Evolutionary conservation across 768 basidiomycete genomes (phyloP), one percentile per base, ranked within the genome.

Genomic region (Hygrocybe coccinea): DNA sequence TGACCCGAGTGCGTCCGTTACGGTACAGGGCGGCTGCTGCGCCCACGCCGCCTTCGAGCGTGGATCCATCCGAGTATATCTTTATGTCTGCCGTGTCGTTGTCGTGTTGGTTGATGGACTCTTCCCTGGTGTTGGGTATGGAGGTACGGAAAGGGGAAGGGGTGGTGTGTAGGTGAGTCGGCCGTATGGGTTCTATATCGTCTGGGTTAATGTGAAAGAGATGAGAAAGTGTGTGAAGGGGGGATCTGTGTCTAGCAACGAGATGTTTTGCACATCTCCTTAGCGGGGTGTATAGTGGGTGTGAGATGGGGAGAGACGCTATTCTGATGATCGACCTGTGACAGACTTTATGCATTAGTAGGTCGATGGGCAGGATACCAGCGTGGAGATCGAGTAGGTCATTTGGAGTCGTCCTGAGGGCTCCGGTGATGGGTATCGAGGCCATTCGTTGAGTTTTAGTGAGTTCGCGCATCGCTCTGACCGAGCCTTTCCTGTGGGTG

Each of bases 361-460:
- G 55, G 36, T 63, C 22, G 11, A 67, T 46, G 0, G 67, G 67
- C 1, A 60, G 52, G 1, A 67, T 41, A 50, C 62, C 55, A 2
- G 67, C 57, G 29, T 68, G 62, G 1, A 54, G 56, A 12, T 67
- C 57, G 0, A 69, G 41, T 6, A 60, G 11, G 47, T 67, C 65
- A 2, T 45, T 61, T 2, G 60, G 33, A 2, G 61, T 58, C 3
- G 60, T 38, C 2, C 56, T 21, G 39, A 64, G 34, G 1, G 60
- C 63, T 11, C 63, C 64, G 0, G 73, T 74, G 41, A 61, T 57
- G 3, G 36, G 7, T 12, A 62, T 25, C 1, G 60, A 54, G 12
- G 52, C 56, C 2, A 15, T 39, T 12, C 59, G n/a, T 36, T 59
- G 60, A 2, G 59, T 41, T 9, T n/a, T 39, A 5, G 37, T 56